Evolutionary conservation across 768 basidiomycete species (phyloP), one percentile per base, ranked within the genome.

Genomic region (Agrocybe pediades): DNA sequence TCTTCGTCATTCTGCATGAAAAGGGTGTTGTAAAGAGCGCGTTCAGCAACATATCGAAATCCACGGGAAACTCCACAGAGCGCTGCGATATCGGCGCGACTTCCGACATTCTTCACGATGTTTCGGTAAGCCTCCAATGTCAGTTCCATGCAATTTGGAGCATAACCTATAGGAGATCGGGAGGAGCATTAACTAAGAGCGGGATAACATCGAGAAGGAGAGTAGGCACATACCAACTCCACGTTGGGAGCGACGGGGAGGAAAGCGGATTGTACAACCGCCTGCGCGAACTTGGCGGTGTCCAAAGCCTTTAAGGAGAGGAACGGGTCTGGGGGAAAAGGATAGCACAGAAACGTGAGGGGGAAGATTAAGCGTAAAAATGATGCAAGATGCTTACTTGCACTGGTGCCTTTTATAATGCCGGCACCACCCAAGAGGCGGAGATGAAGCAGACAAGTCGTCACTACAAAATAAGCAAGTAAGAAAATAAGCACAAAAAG

Each of bases 1-100:
- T 70, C 63, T 49, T 62, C 60, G 26, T 71, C 62, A 51, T 77
- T 72, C 41, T 68, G 69, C 64, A 85, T 65, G 54, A 76, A 73
- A 15, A 88, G 68, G 1, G 81, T 83, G 56, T 79, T 83, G 71
- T 88, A 88, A 3, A 88, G 69, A 3, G 76, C 78, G 42, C 71
- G 76, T 62, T 87, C 84, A 16, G 83, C 82, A 46, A 74, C 81
- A 41, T 63, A 64, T 53, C 75, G 80, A 60, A 87, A 86, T 13
- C 67, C 66, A 62, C 74, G 81, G 54, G 78, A 85, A 21, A 87
- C 86, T 59, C 77, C 72, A 66, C 81, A 85, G 27, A 88, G 76
- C 16, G 72, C 60, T 54, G 77, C 79, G 51, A 88, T 72, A 64
- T 87, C 85, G 60, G 72, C 63, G 45, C 77, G 81, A 59, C 67